Base-by-base conservation (phyloP, 139 green algal species). In the Chlorella sp. region DNA sequence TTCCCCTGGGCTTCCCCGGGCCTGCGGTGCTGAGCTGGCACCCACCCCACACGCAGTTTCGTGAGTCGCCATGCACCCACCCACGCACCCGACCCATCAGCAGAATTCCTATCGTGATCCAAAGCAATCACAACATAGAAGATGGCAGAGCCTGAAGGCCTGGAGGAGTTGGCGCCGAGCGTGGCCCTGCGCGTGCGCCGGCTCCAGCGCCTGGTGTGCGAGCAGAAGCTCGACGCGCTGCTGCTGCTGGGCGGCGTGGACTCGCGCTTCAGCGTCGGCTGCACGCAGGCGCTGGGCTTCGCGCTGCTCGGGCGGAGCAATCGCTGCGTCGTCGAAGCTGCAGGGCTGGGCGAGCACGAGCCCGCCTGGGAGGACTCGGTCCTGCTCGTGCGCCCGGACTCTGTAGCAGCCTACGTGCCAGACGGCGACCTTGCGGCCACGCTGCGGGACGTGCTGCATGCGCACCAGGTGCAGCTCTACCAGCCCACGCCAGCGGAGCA, bases 401-500 rank as follows among this genome's bases (percentile, higher is more conserved):
- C 10, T 17, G 42, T 55, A 55, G 42, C 42, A 24, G 42, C 42
- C n/a, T 55, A 55, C 42, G 42, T 55, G 42, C 42, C 42, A 55
- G 42, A 55, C 17, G 42, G 17, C 10, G 10, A 10, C 10, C 10
- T 17, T 24, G 42, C 42, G 10, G 17, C 42, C 42, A 17, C 42
- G 10, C 42, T 55, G 10, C 10, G 42, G 42, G 42, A 55, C 10
- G 42, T 17, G 42, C 42, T 55, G 42, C 42, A 55, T 55, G 42
- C 10, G 10, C 42, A 55, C 42, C 10, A 24, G 42, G 14, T 70
- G 5, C 68, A 77, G 5, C 61, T 78, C 27, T 36, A 82, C 2
- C 26, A 50, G 0, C 75, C 75, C 26, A 77, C 63, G 0, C 2
- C 32, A 2, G 20, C 29, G 1, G 74, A 79, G 62, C 62, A 36